phyloP scores from a whole-genome alignment of 768 basidiomycete genomes.

The Holtermannia corniformis region DNA sequence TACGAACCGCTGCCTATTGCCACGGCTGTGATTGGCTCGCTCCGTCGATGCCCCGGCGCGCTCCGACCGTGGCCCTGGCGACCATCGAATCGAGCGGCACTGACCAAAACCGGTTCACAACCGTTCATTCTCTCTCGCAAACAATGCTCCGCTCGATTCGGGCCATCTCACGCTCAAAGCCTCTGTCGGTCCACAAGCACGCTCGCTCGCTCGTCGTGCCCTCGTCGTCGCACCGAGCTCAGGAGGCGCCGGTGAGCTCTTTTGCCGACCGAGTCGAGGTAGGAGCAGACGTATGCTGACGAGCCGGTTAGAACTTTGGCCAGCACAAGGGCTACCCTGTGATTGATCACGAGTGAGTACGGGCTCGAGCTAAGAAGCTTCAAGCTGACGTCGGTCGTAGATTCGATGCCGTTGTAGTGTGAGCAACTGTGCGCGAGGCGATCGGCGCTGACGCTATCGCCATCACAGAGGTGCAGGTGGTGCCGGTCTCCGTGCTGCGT shows the following conservation, averaged over 20 bases:
- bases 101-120: too few species aligned
- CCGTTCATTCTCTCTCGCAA: too few species aligned
- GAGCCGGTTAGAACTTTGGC: constrained; percentile 30
- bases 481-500: constrained; percentile 94
- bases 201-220: constrained; percentile 4
- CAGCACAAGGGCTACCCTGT: constrained; percentile 59
- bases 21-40: too few species aligned
- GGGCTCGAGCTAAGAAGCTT: too few species aligned
- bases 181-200: too few species aligned
- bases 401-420: constrained; percentile 98
- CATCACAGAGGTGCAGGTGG: constrained; percentile 93
- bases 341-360: constrained; percentile 72
- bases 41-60: too few species aligned
- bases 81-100: too few species aligned
- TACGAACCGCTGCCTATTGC: too few species aligned
- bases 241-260: constrained; percentile 35
- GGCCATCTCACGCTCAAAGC: too few species aligned
- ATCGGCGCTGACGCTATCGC: constrained; percentile 6
- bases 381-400: too few species aligned
- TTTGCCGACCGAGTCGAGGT: neutral
- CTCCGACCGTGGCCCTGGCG: too few species aligned
- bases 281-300: neutral
- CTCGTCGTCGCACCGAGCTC: constrained; percentile 24
- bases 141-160: too few species aligned
- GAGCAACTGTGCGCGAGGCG: constrained; percentile 41